Evolutionary conservation across 306 rosid genomes (phyloP), one percentile per base, ranked within the genome.

Genomic region (Vicia sativa): DNA sequence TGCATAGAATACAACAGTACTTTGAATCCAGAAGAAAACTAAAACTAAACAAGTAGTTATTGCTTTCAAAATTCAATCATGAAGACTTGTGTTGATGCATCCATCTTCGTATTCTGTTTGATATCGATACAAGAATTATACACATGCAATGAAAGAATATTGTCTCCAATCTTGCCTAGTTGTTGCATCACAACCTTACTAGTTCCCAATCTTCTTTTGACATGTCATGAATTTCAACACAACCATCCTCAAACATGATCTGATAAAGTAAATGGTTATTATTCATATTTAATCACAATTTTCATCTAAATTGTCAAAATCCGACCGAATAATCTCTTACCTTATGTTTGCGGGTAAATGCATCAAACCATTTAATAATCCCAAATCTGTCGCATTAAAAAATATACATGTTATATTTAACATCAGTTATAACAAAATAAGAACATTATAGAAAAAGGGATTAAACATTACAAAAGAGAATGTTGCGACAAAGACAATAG

Each of bases 181-280:
- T 72, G 69, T 55, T 16, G 78, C 65, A 65, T 82, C 83, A 89
- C 77, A 68, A 74, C 50, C 81, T 77, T 63, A 80, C 83, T 63
- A 83, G 67, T 72, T 85, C 95, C 98, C 95, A 92, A 6, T 92
- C 91, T 81, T 84, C 95, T 79, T 89, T 84, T 37, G 98, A 82
- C 91, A 89, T 79, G 78, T 92, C 95, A 66, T 70, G 65, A 79
- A 79, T 74, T 77, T 84, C 89, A 54, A 74, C 55, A 58, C 59
- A 41, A 16, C 96, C 96, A 59, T 84, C 89, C 76, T 89, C 96
- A 81, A 89, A 87, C 95, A 87, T 68, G 80, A 89, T 77, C 96
- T 92, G 87, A 79, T 83, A 73, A 62, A 29, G 52, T 18, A 80
- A 57, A 68, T 31, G 19, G 55, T 29, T 46, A 21, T 68, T 53